phyloP scores from a whole-genome alignment of 768 basidiomycete species.

The Mycena haematopus region DNA sequence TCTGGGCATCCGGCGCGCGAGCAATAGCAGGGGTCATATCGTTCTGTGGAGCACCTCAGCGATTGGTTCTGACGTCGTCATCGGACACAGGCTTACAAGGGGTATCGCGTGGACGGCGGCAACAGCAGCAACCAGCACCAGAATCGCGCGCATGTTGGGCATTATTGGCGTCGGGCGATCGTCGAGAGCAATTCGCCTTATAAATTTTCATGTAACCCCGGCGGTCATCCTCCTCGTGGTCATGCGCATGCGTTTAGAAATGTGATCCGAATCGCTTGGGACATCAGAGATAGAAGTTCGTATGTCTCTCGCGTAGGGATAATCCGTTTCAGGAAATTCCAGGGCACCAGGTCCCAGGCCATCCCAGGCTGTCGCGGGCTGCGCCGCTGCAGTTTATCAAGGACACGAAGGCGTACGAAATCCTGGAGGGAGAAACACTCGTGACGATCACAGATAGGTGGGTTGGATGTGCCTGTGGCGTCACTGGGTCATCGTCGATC shows the following conservation, averaged over 20 bases:
- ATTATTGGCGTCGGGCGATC: conserved; percentile 2
- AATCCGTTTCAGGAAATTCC: not conserved
- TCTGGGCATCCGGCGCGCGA: not conserved
- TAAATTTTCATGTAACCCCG: conserved; percentile 7
- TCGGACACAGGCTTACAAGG: not conserved
- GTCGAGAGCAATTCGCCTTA: not conserved
- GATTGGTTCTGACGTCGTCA: not conserved
- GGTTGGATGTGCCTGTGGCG: conserved; percentile 9
- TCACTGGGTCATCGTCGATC: conserved; percentile 11
- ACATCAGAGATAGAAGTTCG: conserved; percentile 14
- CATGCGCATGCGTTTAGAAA: conserved; percentile 8
- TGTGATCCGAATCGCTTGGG: conserved; percentile 8
- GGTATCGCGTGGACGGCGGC: conserved; percentile 14
- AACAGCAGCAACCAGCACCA: conserved; percentile 14
- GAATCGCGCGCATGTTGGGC: conserved; percentile 12
- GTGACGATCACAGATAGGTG: not conserved
- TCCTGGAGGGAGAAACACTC: not conserved
- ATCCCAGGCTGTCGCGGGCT: not conserved
- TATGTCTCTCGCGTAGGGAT: not conserved
- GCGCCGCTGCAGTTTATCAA: not conserved
- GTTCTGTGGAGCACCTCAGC: conserved; percentile 13
- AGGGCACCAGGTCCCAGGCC: not conserved
- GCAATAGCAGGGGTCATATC: not conserved
- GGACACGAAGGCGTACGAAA: not conserved
- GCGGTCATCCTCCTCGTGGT: conserved; percentile 5